phyloP scores from a whole-genome alignment of 2,329 filamentous ascomycete species.

The Colletotrichum sp. region DNA sequence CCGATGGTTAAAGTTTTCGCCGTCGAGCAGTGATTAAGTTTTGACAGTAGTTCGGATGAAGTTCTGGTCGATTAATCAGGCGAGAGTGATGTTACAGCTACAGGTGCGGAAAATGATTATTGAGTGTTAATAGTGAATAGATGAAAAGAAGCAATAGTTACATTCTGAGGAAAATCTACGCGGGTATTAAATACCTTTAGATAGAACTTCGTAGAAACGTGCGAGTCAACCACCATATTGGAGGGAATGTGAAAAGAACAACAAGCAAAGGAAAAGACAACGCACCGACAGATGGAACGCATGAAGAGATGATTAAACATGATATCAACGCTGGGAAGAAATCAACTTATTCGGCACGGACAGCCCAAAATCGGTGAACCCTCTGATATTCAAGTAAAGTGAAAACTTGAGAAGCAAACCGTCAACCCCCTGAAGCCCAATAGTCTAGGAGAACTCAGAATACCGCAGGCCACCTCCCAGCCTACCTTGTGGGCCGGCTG shows the following conservation, averaged over 20 bases:
- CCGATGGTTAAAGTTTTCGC: neutral
- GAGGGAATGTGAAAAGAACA: neutral
- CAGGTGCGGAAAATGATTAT: rapidly evolving
- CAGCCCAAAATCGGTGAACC: too few species aligned
- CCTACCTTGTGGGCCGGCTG: neutral
- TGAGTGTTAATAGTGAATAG: rapidly evolving
- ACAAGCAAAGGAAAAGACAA: neutral
- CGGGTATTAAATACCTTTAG: rapidly evolving
- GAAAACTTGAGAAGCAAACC: neutral
- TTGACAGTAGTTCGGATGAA: neutral
- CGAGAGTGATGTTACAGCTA: rapidly evolving
- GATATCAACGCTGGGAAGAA: too few species aligned
- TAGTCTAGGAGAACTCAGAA: neutral
- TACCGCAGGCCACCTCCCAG: neutral
- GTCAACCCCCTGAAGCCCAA: neutral
- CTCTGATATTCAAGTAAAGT: neutral
- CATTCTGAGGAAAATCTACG: neutral
- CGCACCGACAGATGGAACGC: rapidly evolving
- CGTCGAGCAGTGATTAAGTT: neutral
- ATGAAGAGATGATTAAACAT: too few species aligned
- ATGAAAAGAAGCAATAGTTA: rapidly evolving
- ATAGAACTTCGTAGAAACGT: neutral
- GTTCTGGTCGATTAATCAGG: rapidly evolving
- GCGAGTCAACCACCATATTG: too few species aligned
- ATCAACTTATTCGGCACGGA: too few species aligned